Conservation (phyloP, 305 asterid genomes). For the Stenogyne calaminthoides region DNA sequence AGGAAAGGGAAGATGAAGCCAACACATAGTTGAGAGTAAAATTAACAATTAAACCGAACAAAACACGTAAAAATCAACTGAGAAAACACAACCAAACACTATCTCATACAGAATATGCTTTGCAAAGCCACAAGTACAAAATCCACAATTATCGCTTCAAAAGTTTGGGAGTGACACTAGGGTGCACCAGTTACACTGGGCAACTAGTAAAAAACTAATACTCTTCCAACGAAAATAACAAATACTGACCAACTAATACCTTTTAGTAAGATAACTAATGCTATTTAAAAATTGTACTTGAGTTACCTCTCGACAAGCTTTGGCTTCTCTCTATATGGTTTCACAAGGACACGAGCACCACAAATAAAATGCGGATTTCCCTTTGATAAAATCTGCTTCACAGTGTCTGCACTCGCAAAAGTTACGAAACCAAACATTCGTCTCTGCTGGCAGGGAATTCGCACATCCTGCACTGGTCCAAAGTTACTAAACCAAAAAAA, state of each 20-base stretch:
- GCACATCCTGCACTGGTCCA: constrained; percentile 86
- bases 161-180: no score
- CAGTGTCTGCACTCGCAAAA: constrained; percentile 69
- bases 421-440: constrained; percentile 93
- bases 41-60: neutral
- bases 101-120: neutral
- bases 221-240: no score
- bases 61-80: neutral
- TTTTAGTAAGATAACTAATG: no score
- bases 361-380: constrained; percentile 89
- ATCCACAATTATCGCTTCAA: no score
- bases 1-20: neutral
- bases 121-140: no score
- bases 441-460: constrained; percentile 87
- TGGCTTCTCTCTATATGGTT: constrained; percentile 88
- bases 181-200: no score
- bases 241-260: no score
- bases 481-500: constrained; percentile 49
- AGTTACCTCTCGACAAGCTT: constrained; percentile 69
- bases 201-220: no score
- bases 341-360: constrained; percentile 90
- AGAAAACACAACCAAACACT: neutral
- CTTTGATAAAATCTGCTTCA: constrained; percentile 58
- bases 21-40: neutral
- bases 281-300: no score